Percentiles rank a stretch among this genome's conserved stretches.
Evolutionary conservation across 305 asterid genomes (phyloP).

Genomic region (Fraxinus baroniana): DNA sequence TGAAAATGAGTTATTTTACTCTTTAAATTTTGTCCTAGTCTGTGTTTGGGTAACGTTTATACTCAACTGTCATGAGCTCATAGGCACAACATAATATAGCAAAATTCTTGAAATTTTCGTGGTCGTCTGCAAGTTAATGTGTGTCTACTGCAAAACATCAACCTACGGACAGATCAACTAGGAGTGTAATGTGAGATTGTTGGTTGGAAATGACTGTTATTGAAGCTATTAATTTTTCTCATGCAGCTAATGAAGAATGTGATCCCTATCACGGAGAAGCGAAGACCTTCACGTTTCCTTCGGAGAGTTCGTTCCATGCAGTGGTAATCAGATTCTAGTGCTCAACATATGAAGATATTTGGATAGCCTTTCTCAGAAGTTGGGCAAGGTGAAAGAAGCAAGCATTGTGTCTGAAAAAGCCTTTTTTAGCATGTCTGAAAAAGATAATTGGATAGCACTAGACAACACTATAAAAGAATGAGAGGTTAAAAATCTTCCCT

Average conservation of each 20-base stretch:
- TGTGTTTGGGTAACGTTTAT: background rate
- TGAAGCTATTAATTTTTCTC: conserved; percentile 25
- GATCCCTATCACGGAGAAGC: conserved; percentile 74
- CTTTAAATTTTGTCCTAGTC: background rate
- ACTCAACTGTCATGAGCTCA: background rate
- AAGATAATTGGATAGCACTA: background rate
- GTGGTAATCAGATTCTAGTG: conserved; percentile 39
- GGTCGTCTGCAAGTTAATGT: background rate
- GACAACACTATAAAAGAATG: background rate
- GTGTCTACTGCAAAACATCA: background rate
- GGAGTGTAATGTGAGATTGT: background rate
- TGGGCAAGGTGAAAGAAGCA: conserved; percentile 17
- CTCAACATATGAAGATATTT: conserved; percentile 18
- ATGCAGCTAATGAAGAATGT: conserved; percentile 80
- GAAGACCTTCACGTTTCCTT: conserved; percentile 49
- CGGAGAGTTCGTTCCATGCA: conserved; percentile 56
- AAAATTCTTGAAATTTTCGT: background rate
- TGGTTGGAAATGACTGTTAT: background rate
- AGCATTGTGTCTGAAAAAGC: background rate
- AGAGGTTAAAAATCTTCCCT: background rate
- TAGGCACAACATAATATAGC: background rate
- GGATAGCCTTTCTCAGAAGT: conserved; percentile 20
- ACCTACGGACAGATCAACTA: background rate
- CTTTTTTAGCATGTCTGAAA: background rate
- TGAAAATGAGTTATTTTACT: background rate